These are phyloP conservation scores for Coprinopsis marcescibilis DNA, from an alignment of 768 basidiomycete species.

Conservation along the genomic window DNA sequence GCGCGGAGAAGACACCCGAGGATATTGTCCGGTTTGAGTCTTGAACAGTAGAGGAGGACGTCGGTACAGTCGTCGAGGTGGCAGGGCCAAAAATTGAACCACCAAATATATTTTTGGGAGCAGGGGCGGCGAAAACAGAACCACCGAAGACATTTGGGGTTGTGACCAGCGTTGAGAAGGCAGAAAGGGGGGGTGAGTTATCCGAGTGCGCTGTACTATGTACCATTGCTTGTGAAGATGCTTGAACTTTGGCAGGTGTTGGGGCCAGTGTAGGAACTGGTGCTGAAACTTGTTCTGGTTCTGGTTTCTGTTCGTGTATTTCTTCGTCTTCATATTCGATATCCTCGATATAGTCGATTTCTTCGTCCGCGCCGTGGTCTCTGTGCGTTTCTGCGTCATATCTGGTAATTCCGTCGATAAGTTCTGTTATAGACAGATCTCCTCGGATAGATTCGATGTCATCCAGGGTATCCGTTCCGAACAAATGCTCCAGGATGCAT, in stretches of 20 bases:
- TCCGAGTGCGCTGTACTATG: not conserved
- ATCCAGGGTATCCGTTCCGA: slow-evolving; percentile 75
- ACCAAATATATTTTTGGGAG: slow-evolving; percentile 20
- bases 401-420: slow-evolving; percentile 60
- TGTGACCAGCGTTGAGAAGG: slow-evolving; percentile 18
- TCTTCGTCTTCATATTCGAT: slow-evolving; percentile 20
- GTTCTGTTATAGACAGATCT: slow-evolving; percentile 48
- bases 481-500: slow-evolving; percentile 82
- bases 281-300: not conserved
- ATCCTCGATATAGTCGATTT: too few relatives aligned
- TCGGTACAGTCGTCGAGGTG: slow-evolving; percentile 13
- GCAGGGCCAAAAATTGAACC: not conserved
- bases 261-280: not conserved
- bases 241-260: not conserved
- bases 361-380: slow-evolving; percentile 20
- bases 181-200: not conserved
- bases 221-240: slow-evolving; percentile 4
- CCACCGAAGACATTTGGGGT: slow-evolving; percentile 33
- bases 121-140: slow-evolving; percentile 28
- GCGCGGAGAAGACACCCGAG: too few relatives aligned
- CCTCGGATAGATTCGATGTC: slow-evolving; percentile 65
- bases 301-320: not conserved
- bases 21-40: not conserved
- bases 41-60: not conserved
- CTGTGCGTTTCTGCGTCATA: slow-evolving; percentile 15